Conservation (phyloP, 2,329 filamentous ascomycete genomes). For the Verticillium albo-atrum region DNA sequence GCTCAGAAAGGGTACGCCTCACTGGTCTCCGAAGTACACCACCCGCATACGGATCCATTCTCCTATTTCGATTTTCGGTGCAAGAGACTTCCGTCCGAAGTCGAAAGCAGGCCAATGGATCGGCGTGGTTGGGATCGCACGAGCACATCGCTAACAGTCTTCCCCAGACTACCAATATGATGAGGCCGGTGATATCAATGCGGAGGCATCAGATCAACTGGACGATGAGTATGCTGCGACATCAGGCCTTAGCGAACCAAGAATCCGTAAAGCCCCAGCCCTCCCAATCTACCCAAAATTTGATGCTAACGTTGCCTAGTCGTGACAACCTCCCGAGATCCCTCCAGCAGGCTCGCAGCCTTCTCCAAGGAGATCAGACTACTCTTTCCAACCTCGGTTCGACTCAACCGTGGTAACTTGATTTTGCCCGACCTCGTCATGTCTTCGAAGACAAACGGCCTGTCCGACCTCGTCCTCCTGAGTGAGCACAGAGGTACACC, state of each 20-base stretch:
- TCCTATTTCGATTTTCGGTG: no score
- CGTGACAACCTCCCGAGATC: conserved; percentile 77
- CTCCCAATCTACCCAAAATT: neutral
- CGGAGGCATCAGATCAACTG: conserved; percentile 64
- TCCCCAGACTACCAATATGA: conserved; percentile 80
- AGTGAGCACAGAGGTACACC: conserved; percentile 58
- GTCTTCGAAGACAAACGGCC: conserved; percentile 73
- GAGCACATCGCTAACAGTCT: neutral
- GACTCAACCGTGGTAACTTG: conserved; percentile 87
- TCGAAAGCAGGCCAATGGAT: no score
- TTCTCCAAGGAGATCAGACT: conserved; percentile 91
- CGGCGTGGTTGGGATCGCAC: neutral
- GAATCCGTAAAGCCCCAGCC: neutral
- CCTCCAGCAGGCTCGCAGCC: conserved; percentile 75
- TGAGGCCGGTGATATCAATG: conserved; percentile 68
- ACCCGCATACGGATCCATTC: no score
- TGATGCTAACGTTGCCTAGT: conserved; percentile 36
- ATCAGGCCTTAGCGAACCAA: conserved; percentile 83
- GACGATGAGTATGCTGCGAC: conserved; percentile 90
- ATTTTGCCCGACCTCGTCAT: conserved; percentile 80
- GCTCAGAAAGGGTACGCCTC: conserved; percentile 30
- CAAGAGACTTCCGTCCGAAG: no score
- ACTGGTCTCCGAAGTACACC: neutral
- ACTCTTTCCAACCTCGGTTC: conserved; percentile 73
- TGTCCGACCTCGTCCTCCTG: conserved; percentile 81